These are phyloP conservation scores for Kalmusia sp. DNA, from an alignment of 2,329 filamentous ascomycete genomes.

Conservation along the genomic window DNA sequence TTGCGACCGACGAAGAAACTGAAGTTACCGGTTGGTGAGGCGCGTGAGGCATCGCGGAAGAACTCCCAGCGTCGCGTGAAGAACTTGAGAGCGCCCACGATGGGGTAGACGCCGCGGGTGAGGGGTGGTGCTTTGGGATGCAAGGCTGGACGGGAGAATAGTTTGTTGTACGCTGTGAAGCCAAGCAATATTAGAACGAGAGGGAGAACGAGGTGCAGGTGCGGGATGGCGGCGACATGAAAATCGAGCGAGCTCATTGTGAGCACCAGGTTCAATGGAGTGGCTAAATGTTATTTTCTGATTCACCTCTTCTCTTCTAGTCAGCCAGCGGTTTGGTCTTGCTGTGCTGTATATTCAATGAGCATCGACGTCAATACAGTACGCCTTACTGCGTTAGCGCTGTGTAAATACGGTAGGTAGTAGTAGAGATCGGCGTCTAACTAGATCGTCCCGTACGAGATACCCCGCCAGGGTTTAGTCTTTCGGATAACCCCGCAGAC, in stretches of 20 bases:
- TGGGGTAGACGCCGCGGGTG: slow-evolving; percentile 40
- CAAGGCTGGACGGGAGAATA: slow-evolving; percentile 19
- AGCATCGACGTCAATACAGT: too few relatives aligned
- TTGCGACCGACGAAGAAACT: slow-evolving; percentile 57
- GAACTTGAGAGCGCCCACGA: slow-evolving; percentile 55
- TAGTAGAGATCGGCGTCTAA: too few relatives aligned
- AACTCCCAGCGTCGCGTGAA: slow-evolving; percentile 58
- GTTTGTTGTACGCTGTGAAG: neutral
- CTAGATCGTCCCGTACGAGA: too few relatives aligned
- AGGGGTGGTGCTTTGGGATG: slow-evolving; percentile 29
- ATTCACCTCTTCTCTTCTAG: neutral
- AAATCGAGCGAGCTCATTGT: neutral
- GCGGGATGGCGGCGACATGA: neutral
- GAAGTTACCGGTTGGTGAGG: slow-evolving; percentile 53
- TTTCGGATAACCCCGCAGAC: too few relatives aligned
- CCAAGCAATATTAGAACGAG: neutral
- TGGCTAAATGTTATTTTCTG: too few relatives aligned
- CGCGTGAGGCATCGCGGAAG: slow-evolving; percentile 40
- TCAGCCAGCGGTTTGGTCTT: too few relatives aligned
- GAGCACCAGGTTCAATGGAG: neutral
- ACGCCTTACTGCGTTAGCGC: too few relatives aligned
- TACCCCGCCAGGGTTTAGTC: too few relatives aligned
- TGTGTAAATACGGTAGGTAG: too few relatives aligned
- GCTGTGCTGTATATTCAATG: too few relatives aligned
- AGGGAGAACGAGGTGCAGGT: neutral